Conservation (phyloP, 768 basidiomycete species). For the Rhizopogon sp. region DNA sequence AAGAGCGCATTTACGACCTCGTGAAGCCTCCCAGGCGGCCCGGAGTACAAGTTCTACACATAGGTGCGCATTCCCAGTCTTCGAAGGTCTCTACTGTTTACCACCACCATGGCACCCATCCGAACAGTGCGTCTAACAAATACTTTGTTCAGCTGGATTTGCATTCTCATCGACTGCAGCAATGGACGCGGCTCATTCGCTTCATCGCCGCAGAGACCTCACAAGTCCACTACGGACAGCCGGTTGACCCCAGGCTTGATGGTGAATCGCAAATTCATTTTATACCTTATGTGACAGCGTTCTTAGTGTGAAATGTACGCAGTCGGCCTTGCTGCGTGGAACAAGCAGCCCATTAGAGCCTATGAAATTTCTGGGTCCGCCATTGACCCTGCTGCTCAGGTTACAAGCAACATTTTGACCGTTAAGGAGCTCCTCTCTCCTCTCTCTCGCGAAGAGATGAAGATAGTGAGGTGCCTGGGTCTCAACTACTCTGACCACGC, state of each 20-base stretch:
- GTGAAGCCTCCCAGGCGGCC: constrained; percentile 3
- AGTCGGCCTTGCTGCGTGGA: constrained; percentile 59
- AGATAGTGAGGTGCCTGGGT: constrained; percentile 70
- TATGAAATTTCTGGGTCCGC: constrained; percentile 70
- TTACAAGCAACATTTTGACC: constrained; percentile 60
- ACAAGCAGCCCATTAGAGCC: constrained; percentile 55
- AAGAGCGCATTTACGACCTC: constrained; percentile 7
- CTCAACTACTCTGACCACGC: constrained; percentile 87
- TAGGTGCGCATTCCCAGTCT: constrained; percentile 10
- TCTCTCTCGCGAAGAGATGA: constrained; percentile 60
- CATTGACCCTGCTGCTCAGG: constrained; percentile 59
- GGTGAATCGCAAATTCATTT: constrained; percentile 31
- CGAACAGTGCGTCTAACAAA: constrained; percentile 38
- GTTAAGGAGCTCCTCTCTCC: constrained; percentile 69
- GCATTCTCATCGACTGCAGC: constrained; percentile 30
- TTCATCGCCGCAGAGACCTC: constrained; percentile 75
- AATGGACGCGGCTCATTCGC: constrained; percentile 80
- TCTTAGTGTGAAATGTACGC: constrained; percentile 1
- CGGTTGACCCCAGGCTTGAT: constrained; percentile 61
- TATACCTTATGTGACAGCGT: neutral
- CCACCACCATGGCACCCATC: constrained; percentile 50
- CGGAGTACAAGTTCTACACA: neutral
- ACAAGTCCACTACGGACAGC: constrained; percentile 73
- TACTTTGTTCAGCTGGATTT: neutral
- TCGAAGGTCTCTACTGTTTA: neutral